phyloP scores from a whole-genome alignment of 2,329 filamentous ascomycete genomes.

The Penicillium sp. region DNA sequence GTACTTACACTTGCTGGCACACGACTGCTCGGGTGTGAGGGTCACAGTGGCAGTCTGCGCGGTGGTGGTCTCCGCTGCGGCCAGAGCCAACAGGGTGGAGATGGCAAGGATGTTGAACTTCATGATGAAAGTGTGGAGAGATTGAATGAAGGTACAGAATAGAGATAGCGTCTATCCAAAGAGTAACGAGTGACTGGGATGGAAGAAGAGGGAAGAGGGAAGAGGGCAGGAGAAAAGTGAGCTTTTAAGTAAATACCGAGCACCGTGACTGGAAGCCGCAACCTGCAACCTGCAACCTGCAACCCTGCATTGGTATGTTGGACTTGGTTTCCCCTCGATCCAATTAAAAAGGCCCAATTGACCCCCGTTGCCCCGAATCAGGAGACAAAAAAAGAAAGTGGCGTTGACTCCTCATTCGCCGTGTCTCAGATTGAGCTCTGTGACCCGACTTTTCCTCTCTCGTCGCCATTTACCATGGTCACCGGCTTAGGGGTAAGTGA shows the following conservation, averaged over 20 bases:
- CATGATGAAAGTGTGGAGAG: conserved; percentile 26
- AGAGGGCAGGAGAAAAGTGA: conserved; percentile 3
- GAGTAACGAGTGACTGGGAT: conserved; percentile 8
- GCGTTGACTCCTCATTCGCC: conserved; percentile 7
- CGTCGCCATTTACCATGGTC: background rate
- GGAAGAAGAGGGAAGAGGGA: conserved; percentile 4
- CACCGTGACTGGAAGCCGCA: background rate
- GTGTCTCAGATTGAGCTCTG: conserved; percentile 16
- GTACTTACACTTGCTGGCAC: conserved; percentile 39
- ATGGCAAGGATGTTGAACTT: conserved; percentile 46
- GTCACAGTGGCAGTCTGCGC: conserved; percentile 31
- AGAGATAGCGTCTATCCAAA: background rate
- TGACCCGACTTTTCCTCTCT: background rate
- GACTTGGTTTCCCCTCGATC: background rate
- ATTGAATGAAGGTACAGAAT: conserved; percentile 6
- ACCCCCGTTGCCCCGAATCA: background rate
- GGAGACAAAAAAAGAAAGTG: background rate
- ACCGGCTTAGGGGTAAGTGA: background rate
- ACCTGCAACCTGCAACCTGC: background rate
- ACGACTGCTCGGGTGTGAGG: conserved; percentile 33
- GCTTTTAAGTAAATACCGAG: background rate
- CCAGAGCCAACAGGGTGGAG: conserved; percentile 46
- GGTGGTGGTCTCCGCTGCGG: conserved; percentile 37
- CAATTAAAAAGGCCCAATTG: background rate
- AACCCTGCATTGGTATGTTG: background rate